Conservation (phyloP, 2,329 filamentous ascomycete species). For the Pseudogymnoascus sp. region DNA sequence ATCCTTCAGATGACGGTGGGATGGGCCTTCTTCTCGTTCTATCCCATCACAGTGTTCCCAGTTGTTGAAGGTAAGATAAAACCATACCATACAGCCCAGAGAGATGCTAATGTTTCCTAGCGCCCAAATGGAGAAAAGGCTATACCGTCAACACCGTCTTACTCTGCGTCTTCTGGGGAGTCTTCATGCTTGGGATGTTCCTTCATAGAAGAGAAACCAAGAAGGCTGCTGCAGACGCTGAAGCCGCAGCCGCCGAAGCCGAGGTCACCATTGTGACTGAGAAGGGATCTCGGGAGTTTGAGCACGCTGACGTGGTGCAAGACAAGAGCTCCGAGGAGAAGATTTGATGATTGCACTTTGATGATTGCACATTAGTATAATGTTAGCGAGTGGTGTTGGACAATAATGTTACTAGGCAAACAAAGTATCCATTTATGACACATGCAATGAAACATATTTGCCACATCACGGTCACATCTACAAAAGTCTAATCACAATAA, state of each 20-base stretch:
- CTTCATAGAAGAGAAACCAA: slow-evolving; percentile 27
- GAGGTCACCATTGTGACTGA: background rate
- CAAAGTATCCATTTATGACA: background rate
- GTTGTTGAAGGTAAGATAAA: slow-evolving; percentile 20
- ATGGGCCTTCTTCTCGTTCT: slow-evolving; percentile 25
- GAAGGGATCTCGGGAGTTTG: background rate
- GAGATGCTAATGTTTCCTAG: slow-evolving; percentile 8
- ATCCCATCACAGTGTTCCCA: slow-evolving; percentile 26
- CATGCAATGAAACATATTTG: background rate
- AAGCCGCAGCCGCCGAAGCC: background rate
- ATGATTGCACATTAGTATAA: background rate
- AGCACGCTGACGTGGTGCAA: background rate
- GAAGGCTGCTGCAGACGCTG: slow-evolving; percentile 12
- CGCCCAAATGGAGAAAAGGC: slow-evolving; percentile 25
- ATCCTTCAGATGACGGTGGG: slow-evolving; percentile 27
- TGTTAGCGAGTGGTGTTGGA: background rate
- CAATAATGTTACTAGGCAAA: background rate
- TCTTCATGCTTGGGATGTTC: slow-evolving; percentile 28
- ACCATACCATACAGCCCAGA: background rate
- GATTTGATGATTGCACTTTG: background rate
- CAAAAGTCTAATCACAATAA: background rate
- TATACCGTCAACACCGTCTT: slow-evolving; percentile 24
- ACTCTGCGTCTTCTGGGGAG: slow-evolving; percentile 23
- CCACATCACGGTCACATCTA: background rate
- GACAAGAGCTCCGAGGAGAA: background rate